Conservation (phyloP, 495 filamentous ascomycete genomes). For the Hapsidospora chrysogenum region DNA sequence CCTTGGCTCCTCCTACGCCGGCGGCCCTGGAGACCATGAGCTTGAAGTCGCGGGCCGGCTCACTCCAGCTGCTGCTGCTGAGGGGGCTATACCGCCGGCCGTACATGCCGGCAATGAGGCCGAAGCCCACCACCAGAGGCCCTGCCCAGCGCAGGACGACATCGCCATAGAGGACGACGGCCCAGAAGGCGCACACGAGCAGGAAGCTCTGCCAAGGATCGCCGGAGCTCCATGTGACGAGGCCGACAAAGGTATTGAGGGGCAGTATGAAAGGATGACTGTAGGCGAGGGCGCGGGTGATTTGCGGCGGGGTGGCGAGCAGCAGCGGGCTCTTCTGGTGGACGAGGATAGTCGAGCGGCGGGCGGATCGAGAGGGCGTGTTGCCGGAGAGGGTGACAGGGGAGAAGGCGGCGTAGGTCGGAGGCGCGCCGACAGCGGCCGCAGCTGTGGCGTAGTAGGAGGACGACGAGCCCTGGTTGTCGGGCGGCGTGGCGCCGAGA, state of each 20-base stretch:
- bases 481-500: background rate
- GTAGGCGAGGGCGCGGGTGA: slow-evolving; percentile 84
- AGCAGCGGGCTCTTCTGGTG: slow-evolving; percentile 92
- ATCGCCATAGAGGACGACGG: slow-evolving; percentile 70
- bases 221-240: slow-evolving; percentile 82
- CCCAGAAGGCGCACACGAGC: slow-evolving; percentile 72
- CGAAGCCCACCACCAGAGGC: slow-evolving; percentile 61
- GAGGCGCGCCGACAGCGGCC: slow-evolving; percentile 9
- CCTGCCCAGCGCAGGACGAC: slow-evolving; percentile 60
- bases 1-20: no score
- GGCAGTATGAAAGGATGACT: slow-evolving; percentile 85
- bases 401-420: slow-evolving; percentile 44
- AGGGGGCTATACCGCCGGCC: slow-evolving; percentile 74
- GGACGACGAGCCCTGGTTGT: slow-evolving; percentile 3
- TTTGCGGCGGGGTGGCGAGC: slow-evolving; percentile 80
- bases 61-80: slow-evolving; percentile 65
- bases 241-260: slow-evolving; percentile 62
- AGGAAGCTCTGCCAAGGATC: slow-evolving; percentile 97
- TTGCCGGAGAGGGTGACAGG: slow-evolving; percentile 52
- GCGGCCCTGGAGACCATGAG: background rate
- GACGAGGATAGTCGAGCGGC: slow-evolving; percentile 80
- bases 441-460: no score
- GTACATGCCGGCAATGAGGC: slow-evolving; percentile 85
- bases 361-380: slow-evolving; percentile 29
- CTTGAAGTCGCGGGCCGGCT: slow-evolving; percentile 10